Evolutionary conservation across 208 protist species (phyloP).

Genomic region (Crithidia bombi): DNA sequence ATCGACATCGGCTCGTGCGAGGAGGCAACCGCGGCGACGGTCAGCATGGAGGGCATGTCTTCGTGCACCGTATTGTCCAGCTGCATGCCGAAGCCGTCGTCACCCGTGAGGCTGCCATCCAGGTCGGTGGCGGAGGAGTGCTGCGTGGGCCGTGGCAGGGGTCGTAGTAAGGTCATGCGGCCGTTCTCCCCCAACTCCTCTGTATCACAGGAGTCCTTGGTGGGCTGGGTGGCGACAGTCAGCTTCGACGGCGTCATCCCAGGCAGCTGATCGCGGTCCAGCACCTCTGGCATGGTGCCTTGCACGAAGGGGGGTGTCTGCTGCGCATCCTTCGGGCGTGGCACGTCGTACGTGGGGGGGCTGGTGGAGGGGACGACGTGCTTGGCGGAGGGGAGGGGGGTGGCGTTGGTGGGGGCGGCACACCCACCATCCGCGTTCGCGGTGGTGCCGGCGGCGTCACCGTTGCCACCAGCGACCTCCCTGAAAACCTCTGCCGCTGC

Average conservation of each 20-base stretch:
- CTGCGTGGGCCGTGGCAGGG: conserved; percentile 7
- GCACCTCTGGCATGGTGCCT: neutral
- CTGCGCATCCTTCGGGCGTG: neutral
- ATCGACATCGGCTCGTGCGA: conserved; percentile 24
- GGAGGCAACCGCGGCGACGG: neutral
- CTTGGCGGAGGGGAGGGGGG: neutral
- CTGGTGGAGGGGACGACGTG: neutral
- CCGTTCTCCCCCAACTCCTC: neutral
- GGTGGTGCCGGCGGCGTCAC: no score
- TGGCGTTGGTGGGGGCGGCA: no score
- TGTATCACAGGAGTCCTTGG: neutral
- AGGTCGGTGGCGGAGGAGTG: conserved; percentile 5
- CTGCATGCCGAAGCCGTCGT: conserved; percentile 15
- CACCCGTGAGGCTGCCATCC: conserved; percentile 3
- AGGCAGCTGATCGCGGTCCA: conserved; percentile 8
- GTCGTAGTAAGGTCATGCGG: conserved; percentile 27
- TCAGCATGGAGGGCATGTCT: conserved; percentile 3
- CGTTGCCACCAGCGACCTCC: neutral
- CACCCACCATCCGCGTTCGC: no score
- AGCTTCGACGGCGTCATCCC: conserved; percentile 15
- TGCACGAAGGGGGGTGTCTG: conserved; percentile 4
- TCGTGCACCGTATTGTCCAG: conserved; percentile 23
- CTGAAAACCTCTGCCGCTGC: no score
- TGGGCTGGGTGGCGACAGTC: conserved; percentile 9
- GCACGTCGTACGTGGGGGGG: conserved; percentile 6